Percentiles rank a stretch among this genome's conserved stretches.
These are phyloP conservation scores for Podospora sp. DNA, from an alignment of 495 filamentous ascomycete species.

Conservation along the genomic window DNA sequence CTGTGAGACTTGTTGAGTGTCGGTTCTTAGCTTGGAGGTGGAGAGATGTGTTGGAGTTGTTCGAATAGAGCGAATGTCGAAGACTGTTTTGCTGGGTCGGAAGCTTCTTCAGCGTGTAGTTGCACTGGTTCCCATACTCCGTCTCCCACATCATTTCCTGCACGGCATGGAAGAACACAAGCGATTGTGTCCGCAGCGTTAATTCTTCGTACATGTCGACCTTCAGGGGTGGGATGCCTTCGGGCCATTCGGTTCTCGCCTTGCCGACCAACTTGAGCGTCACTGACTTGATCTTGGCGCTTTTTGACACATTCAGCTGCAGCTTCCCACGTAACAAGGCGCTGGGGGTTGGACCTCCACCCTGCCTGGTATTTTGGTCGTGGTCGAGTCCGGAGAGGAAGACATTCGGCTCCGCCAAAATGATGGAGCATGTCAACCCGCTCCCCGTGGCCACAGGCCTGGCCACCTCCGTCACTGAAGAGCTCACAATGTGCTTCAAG, in stretches of 20 bases:
- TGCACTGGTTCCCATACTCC: slow-evolving; percentile 64
- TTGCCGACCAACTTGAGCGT: slow-evolving; percentile 83
- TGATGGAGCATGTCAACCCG: slow-evolving; percentile 70
- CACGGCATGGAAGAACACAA: slow-evolving; percentile 82
- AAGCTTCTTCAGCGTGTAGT: slow-evolving; percentile 40
- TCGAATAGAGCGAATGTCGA: slow-evolving; percentile 46
- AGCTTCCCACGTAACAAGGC: slow-evolving; percentile 86
- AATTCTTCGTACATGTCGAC: slow-evolving; percentile 80
- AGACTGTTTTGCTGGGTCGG: slow-evolving; percentile 39
- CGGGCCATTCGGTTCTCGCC: slow-evolving; percentile 93
- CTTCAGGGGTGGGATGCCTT: slow-evolving; percentile 92
- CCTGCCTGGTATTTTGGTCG: slow-evolving; percentile 65
- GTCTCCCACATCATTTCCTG: slow-evolving; percentile 53
- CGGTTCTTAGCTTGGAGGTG: slow-evolving; percentile 30
- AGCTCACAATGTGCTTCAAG: slow-evolving; percentile 46
- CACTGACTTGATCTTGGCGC: slow-evolving; percentile 92
- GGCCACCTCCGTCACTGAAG: slow-evolving; percentile 51
- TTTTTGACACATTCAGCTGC: slow-evolving; percentile 81
- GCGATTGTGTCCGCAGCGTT: slow-evolving; percentile 71
- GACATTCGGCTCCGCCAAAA: slow-evolving; percentile 84
- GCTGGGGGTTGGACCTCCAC: slow-evolving; percentile 51
- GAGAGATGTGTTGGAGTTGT: slow-evolving; percentile 35
- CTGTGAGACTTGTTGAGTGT: slow-evolving; percentile 40
- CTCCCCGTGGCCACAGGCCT: slow-evolving; percentile 75
- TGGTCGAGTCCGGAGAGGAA: slow-evolving; percentile 93